Evolutionary conservation across 495 filamentous ascomycete species (phyloP).

Genomic region (Xylaria castorea): DNA sequence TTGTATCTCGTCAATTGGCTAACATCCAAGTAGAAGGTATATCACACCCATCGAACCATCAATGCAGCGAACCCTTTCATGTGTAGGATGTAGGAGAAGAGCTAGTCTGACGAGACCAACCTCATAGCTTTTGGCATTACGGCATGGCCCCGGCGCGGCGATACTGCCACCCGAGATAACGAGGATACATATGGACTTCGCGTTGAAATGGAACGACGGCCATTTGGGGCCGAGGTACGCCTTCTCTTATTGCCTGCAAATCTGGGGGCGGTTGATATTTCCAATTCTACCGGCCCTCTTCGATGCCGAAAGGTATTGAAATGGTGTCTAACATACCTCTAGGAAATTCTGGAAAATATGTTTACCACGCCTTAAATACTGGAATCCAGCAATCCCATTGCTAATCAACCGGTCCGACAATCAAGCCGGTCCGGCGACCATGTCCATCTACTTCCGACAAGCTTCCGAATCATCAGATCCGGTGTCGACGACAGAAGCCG

Average conservation of each 20-base stretch:
- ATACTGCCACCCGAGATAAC: conserved; percentile 80
- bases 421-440: conserved; percentile 63
- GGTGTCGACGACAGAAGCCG: conserved; percentile 32
- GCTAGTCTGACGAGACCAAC: conserved; percentile 22
- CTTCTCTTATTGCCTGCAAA: not conserved
- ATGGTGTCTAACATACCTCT: not conserved
- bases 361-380: conserved; percentile 88
- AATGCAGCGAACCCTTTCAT: not conserved
- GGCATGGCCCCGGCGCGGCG: conserved; percentile 81
- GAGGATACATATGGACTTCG: conserved; percentile 84
- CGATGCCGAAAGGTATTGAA: not conserved
- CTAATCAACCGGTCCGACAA: conserved; percentile 71
- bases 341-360: conserved; percentile 88
- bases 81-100: not conserved
- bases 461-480: conserved; percentile 32
- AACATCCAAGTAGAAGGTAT: conserved; percentile 48
- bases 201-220: conserved; percentile 65
- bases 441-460: conserved; percentile 77
- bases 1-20: conserved; percentile 27
- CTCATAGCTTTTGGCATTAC: conserved; percentile 70
- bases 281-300: conserved; percentile 1
- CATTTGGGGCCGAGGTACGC: conserved; percentile 81
- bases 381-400: conserved; percentile 87
- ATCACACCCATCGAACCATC: conserved; percentile 4
- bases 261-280: not conserved